Base-by-base conservation (phyloP, 106 monocot genomes). In the Allium fistulosum region DNA sequence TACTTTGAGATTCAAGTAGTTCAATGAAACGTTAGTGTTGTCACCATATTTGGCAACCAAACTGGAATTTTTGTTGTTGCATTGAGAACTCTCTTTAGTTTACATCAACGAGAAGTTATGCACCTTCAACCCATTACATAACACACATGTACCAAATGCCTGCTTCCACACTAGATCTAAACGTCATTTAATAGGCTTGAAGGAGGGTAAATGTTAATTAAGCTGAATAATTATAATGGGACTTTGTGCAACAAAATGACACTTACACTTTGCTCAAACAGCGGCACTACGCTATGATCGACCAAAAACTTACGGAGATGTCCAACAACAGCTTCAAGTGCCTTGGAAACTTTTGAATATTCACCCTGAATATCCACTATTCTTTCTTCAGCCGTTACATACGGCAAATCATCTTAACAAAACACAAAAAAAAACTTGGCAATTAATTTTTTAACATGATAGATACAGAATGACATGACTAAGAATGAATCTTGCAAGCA, bases 251-350 rank as follows among this genome's bases (percentile, higher is more conserved):
- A 56, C 37, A n/a, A 45, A 50, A 57, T 56, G 15, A 62, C n/a
- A 73, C 91, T 82, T 77, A 97, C 96, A 79, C 7, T 82, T 50
- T 88, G 82, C 49, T 97, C 92, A 69, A 92, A 97, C 52, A 92
- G 72, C 60, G 96, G 88, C 46, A 97, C 61, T 51, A 97, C 74
- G 48, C 92, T 87, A 55, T 81, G 96, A 72, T 97, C 92, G 70
- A 97, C 88, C 67, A 97, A 76, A 78, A 97, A 97, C 66, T 87
- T 97, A 49, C 96, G 68, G 13, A 97, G 88, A 78, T 89, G 81
- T 0, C 84, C 75, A 65, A 82, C 60, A 47, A 89, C 86, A 72
- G 80, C 78, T 80, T 83, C 75, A 51, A 97, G 81, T 53, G 84
- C 96, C 76, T 88, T 97, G 45, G 86, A 71, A 51, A 92, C 96